Evolutionary conservation across 2,329 filamentous ascomycete species (phyloP).

Genomic region (Zymoseptoria pseudotritici): DNA sequence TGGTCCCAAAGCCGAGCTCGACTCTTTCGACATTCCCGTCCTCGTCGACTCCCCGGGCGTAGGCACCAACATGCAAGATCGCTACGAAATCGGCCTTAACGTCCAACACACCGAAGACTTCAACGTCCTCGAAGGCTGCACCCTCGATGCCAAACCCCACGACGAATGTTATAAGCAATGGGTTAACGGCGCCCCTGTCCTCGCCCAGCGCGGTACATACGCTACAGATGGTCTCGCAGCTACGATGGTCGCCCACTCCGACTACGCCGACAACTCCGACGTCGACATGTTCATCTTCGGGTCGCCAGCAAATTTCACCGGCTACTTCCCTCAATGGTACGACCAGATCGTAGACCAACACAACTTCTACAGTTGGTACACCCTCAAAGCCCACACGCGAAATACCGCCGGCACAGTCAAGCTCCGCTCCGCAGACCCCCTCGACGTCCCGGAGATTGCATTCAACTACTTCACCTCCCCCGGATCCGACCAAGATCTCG

Average conservation of each 20-base stretch:
- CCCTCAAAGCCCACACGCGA: constrained; percentile 56
- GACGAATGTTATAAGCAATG: constrained; percentile 41
- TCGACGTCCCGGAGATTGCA: constrained; percentile 54
- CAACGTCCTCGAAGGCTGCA: constrained; percentile 33
- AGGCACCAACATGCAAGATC: constrained; percentile 58
- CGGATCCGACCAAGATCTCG: constrained; percentile 33
- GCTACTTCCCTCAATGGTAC: constrained; percentile 50
- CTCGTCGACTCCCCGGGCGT: constrained; percentile 54
- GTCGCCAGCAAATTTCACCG: constrained; percentile 47
- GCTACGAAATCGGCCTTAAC: constrained; percentile 48
- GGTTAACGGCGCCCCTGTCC: constrained; percentile 30
- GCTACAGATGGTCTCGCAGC: constrained; percentile 48
- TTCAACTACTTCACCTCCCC: constrained; percentile 51
- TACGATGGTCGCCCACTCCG: constrained; percentile 37
- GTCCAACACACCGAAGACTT: constrained; percentile 36
- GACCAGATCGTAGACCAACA: constrained; percentile 37
- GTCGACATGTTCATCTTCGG: constrained; percentile 51
- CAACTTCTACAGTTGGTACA: constrained; percentile 43
- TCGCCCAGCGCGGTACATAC: constrained; percentile 35
- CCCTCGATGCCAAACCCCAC: constrained; percentile 23
- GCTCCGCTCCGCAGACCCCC: constrained; percentile 54
- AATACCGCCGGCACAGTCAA: constrained; percentile 56
- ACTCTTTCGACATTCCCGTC: constrained; percentile 46
- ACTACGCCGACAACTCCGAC: constrained; percentile 36
- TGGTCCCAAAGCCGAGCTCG: constrained; percentile 48